phyloP scores from a whole-genome alignment of 805 yeast genomes.

The Metschnikowia vanudenii region DNA sequence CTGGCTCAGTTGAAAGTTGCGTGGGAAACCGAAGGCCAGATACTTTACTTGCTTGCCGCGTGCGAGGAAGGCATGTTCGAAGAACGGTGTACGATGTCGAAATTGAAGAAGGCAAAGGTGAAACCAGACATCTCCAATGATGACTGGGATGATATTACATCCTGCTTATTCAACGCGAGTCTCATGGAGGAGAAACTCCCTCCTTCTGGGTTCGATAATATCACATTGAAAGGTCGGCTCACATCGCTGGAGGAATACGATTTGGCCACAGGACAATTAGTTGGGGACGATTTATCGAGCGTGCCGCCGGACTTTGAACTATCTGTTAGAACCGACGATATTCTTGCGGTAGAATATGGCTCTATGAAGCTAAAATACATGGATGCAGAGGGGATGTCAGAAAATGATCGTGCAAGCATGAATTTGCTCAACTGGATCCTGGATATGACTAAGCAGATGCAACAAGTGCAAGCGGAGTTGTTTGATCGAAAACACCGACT shows the following conservation, averaged over 20 bases:
- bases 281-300: slow-evolving; percentile 22
- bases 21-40: background rate
- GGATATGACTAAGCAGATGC: slow-evolving; percentile 8
- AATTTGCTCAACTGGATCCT: slow-evolving; percentile 20
- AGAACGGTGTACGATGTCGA: slow-evolving; percentile 2
- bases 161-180: slow-evolving; percentile 19
- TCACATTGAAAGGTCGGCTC: slow-evolving; percentile 22
- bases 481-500: background rate
- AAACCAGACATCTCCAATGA: slow-evolving; percentile 13
- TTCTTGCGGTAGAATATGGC: slow-evolving; percentile 16
- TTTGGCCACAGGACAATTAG: slow-evolving; percentile 22
- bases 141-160: slow-evolving; percentile 22
- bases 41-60: slow-evolving; percentile 13
- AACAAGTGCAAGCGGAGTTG: slow-evolving; percentile 3
- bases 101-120: slow-evolving; percentile 10
- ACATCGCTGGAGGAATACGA: slow-evolving; percentile 27
- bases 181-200: background rate
- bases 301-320: slow-evolving; percentile 15
- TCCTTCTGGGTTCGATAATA: slow-evolving; percentile 17
- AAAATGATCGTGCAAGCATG: slow-evolving; percentile 4
- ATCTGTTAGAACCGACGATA: slow-evolving; percentile 10
- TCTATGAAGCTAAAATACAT: slow-evolving; percentile 6
- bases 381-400: slow-evolving; percentile 10
- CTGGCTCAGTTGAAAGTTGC: slow-evolving; percentile 11
- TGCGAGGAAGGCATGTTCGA: slow-evolving; percentile 22